These are phyloP conservation scores for Piper longum DNA, from an alignment of 164 flowering plant species.

Conservation along the genomic window DNA sequence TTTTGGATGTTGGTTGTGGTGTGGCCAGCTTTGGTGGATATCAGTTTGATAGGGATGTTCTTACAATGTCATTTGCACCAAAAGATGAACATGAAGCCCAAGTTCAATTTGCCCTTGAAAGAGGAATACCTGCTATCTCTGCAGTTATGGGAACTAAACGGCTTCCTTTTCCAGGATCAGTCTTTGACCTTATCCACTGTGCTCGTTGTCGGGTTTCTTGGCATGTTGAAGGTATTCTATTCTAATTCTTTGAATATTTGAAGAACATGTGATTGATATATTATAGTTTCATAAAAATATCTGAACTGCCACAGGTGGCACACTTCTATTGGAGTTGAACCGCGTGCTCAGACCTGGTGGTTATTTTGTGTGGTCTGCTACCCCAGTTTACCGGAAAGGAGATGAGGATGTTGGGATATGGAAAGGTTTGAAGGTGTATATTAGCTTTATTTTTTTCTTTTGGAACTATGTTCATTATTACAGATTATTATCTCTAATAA, in stretches of 20 bases:
- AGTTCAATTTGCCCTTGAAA: constrained; percentile 96
- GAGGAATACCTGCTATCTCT: constrained; percentile 96
- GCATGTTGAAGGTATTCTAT: constrained; percentile 60
- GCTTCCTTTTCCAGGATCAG: constrained; percentile 77
- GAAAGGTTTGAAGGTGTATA: constrained; percentile 30
- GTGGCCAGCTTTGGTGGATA: constrained; percentile 99
- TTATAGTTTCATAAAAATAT: neutral
- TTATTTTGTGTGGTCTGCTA: constrained; percentile 82
- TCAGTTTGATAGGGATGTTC: constrained; percentile 87
- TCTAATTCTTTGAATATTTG: neutral
- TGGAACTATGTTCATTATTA: neutral
- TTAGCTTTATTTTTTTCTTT: neutral
- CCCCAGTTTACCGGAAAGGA: constrained; percentile 53
- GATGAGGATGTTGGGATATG: constrained; percentile 56
- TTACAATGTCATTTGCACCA: constrained; percentile 95
- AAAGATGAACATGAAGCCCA: constrained; percentile 99
- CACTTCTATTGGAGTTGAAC: constrained; percentile 67
- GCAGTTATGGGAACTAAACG: constrained; percentile 95
- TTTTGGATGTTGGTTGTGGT: constrained; percentile 98
- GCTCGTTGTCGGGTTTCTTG: constrained; percentile 97
- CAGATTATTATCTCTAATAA: neutral
- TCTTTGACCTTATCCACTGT: constrained; percentile 91
- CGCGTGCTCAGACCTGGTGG: constrained; percentile 79
- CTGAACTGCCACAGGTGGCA: constrained; percentile 41
- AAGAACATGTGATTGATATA: neutral